Evolutionary conservation across 345 rosid species (phyloP), one percentile per base, ranked within the genome.

Genomic region (Sonneratia alba): DNA sequence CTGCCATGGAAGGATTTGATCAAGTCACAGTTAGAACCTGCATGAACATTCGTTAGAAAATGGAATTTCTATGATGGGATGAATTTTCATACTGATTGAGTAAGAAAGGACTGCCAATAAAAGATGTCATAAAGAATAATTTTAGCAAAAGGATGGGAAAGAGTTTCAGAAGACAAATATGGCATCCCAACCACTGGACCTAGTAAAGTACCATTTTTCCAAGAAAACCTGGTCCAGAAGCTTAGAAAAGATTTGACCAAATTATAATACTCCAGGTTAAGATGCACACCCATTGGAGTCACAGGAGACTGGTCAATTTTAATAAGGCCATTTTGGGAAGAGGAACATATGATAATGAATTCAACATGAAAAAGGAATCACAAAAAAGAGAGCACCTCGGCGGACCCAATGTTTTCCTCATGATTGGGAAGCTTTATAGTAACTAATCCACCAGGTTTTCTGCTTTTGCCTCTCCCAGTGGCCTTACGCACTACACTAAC

Each of bases 391-490:
- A 71, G 56, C 83, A 93, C 96, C 98, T 93, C 96, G 68, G 84
- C 87, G 53, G 92, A 83, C 74, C 83, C 87, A 83, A 72, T 76
- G 36, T 71, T 74, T 74, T 77, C 96, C 77, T 79, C 82, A 73
- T 80, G 79, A 63, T 83, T 71, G 74, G 98, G 97, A 78, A 93
- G 97, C 82, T 88, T 88, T 81, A 91, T 81, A 53, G 90, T 83
- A 59, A 85, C 69, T 76, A 93, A 75, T n/a, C 98, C 98, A 47
- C 98, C 97, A 71, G 96, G 87, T 83, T 88, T 90, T 82, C 96
- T 85, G 77, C 85, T 91, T 83, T 91, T 93, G 72, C 98, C 98
- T 73, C 96, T 83, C 55, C 97, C 97, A 67, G 84, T 86, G 80
- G 97, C 87, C 83, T 91, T 93, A 72, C 98, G 98, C 53, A 89